A percentile compares a stretch with the other conserved stretches of the same genome.
Conservation (phyloP, 768 basidiomycete species). For the Porphyrellus cyaneotinctus region DNA sequence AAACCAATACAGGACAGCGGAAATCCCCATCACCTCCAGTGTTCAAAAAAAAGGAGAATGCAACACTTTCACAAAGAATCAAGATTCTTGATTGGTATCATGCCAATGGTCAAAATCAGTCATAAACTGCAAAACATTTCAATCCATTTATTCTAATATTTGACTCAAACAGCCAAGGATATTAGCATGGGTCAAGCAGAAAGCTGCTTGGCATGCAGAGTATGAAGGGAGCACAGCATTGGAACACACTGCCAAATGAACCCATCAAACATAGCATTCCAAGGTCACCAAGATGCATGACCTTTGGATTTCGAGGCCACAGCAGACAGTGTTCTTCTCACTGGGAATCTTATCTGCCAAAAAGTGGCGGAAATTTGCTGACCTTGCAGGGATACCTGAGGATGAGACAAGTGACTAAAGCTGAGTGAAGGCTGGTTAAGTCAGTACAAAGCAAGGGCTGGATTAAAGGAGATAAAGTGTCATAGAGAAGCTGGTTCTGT, state of each 20-base stretch:
- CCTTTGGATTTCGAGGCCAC: background rate
- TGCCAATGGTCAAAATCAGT: conserved; percentile 31
- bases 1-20: no score
- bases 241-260: background rate
- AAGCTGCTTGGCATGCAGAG: background rate
- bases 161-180: background rate
- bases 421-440: background rate
- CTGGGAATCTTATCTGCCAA: background rate
- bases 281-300: background rate
- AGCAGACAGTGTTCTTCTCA: background rate
- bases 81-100: conserved; percentile 37
- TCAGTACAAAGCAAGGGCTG: background rate
- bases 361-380: background rate
- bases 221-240: background rate
- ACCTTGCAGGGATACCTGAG: background rate
- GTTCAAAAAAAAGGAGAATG: conserved; percentile 18
- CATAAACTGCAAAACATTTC: conserved; percentile 18
- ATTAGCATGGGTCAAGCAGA: background rate
- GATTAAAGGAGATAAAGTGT: background rate
- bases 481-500: background rate
- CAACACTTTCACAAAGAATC: conserved; percentile 33
- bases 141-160: background rate
- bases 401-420: background rate
- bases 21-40: no score
- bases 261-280: background rate